Evolutionary conservation across 2,329 filamentous ascomycete species (phyloP).

Genomic region (Trichophyton verrucosum): DNA sequence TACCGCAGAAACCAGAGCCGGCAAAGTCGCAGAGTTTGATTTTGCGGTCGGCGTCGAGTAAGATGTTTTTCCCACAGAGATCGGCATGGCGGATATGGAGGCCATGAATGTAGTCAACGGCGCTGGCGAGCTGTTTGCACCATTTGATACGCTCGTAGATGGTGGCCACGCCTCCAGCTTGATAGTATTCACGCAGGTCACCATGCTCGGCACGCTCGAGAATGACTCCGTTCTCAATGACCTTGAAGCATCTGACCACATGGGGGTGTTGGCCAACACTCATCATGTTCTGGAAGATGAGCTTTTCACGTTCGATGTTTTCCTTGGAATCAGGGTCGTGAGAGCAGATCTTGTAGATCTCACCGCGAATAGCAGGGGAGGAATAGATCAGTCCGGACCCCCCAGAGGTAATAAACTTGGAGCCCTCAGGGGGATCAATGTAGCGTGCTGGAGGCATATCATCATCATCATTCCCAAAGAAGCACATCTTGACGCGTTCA

Average conservation of each 20-base stretch:
- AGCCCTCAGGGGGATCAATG: slow-evolving; percentile 4
- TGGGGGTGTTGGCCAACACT: slow-evolving; percentile 4
- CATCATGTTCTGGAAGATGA: slow-evolving; percentile 1
- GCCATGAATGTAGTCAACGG: slow-evolving; percentile 5
- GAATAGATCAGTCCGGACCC: slow-evolving; percentile 1
- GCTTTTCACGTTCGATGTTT: slow-evolving; percentile 4
- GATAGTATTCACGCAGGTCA: slow-evolving; percentile 5
- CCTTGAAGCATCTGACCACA: slow-evolving; percentile 1
- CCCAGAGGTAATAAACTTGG: neutral
- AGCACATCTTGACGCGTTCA: neutral
- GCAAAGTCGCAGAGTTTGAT: slow-evolving; percentile 10
- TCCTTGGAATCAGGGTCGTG: slow-evolving; percentile 4
- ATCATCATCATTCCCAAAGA: neutral
- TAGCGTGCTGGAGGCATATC: neutral
- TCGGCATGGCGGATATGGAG: slow-evolving; percentile 6
- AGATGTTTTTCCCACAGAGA: slow-evolving; percentile 4
- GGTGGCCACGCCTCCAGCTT: slow-evolving; percentile 2
- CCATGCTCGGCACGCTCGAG: slow-evolving; percentile 6
- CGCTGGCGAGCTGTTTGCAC: slow-evolving; percentile 4
- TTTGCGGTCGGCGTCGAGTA: slow-evolving; percentile 5
- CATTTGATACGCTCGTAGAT: slow-evolving; percentile 6
- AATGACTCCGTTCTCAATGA: slow-evolving; percentile 3
- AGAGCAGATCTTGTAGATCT: slow-evolving; percentile 3
- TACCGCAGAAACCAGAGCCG: slow-evolving; percentile 6
- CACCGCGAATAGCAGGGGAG: neutral